Conservation (phyloP, 805 yeast genomes). For the Kregervanrija fluxuum region DNA sequence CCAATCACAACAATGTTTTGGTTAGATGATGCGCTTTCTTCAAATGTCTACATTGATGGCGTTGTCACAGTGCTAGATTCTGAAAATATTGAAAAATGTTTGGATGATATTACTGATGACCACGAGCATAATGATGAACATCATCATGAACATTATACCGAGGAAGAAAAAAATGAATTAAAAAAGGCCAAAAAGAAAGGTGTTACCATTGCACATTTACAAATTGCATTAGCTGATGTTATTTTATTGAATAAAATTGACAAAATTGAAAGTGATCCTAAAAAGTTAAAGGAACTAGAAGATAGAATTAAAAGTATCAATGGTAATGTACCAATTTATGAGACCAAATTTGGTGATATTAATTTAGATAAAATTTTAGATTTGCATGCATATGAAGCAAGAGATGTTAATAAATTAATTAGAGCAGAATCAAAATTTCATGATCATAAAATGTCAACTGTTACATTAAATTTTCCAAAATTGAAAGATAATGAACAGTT, state of each 20-base stretch:
- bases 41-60: slow-evolving; percentile 85
- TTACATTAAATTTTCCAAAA: slow-evolving; percentile 39
- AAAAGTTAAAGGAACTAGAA: slow-evolving; percentile 20
- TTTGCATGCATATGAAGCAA: slow-evolving; percentile 65
- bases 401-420: slow-evolving; percentile 20
- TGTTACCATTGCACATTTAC: slow-evolving; percentile 78
- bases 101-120: slow-evolving; percentile 52
- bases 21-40: slow-evolving; percentile 84
- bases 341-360: slow-evolving; percentile 70
- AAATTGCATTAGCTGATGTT: slow-evolving; percentile 84
- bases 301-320: slow-evolving; percentile 50
- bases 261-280: slow-evolving; percentile 25
- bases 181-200: slow-evolving; percentile 24
- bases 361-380: slow-evolving; percentile 62
- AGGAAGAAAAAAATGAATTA: slow-evolving; percentile 17
- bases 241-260: slow-evolving; percentile 78
- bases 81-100: slow-evolving; percentile 53
- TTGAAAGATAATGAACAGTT: slow-evolving; percentile 32
- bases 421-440: slow-evolving; percentile 28
- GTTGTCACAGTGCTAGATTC: slow-evolving; percentile 83
- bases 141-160: slow-evolving; percentile 29
- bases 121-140: slow-evolving; percentile 54
- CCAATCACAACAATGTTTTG: slow-evolving; percentile 97
- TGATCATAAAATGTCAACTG: slow-evolving; percentile 48
- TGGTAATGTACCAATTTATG: slow-evolving; percentile 54